phyloP scores from a whole-genome alignment of 345 rosid species.

The Citrus australasica region DNA sequence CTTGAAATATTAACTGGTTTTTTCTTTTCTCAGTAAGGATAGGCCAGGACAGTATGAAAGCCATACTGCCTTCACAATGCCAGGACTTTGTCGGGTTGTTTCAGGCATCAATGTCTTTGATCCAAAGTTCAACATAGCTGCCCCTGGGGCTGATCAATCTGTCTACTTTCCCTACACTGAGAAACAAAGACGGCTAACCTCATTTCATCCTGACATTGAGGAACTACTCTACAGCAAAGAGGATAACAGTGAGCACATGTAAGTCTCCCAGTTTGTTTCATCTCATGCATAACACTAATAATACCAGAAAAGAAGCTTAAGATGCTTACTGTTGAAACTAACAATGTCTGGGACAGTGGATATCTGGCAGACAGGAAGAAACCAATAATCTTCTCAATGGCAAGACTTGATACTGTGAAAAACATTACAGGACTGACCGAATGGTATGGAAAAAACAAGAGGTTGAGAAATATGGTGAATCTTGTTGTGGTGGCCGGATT shows the following conservation, averaged over 20 bases:
- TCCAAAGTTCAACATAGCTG: conserved; percentile 89
- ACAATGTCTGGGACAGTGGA: conserved; percentile 49
- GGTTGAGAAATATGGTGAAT: conserved; percentile 69
- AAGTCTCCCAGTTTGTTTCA: conserved; percentile 11
- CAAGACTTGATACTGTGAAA: conserved; percentile 89
- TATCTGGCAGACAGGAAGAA: conserved; percentile 67
- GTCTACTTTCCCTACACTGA: conserved; percentile 79
- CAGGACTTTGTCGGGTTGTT: conserved; percentile 79
- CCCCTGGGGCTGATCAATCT: conserved; percentile 97
- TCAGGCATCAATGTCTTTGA: conserved; percentile 91
- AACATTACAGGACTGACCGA: conserved; percentile 85
- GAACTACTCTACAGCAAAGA: conserved; percentile 63
- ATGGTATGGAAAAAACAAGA: conserved; percentile 88
- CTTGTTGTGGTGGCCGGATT: conserved; percentile 92
- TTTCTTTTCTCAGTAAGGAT: conserved; percentile 48
- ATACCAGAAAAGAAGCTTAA: background rate
- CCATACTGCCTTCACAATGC: conserved; percentile 80
- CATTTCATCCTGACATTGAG: conserved; percentile 70
- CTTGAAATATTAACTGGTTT: background rate
- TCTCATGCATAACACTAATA: background rate
- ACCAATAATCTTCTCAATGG: conserved; percentile 96
- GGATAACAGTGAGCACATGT: conserved; percentile 78
- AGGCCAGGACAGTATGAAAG: conserved; percentile 93
- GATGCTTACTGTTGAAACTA: background rate
- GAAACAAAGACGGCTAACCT: conserved; percentile 44